Evolutionary conservation across 805 yeast species (phyloP), one percentile per base, ranked within the genome.

Genomic region (Candida silvicultrix): DNA sequence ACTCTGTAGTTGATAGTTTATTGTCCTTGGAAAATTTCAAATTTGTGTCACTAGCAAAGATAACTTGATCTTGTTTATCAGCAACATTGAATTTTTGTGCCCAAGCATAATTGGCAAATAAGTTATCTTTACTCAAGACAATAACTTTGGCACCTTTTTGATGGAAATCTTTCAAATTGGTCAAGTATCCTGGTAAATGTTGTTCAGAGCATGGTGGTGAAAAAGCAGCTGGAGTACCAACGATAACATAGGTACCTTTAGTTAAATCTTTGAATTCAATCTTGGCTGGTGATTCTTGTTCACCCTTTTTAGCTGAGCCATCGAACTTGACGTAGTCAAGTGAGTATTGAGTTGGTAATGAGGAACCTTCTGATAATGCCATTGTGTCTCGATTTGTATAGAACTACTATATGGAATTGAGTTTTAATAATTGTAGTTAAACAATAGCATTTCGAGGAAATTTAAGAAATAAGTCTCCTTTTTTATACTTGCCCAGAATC

Each of bases 191-290:
- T 46, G 89, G 90, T 48, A 84, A 69, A 65, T 84, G 90, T 58
- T 76, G 69, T 44, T 74, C 81, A 44, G 85, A 71, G 65, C 90
- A 84, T 19, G 90, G 78, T 45, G 90, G 92, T n/a, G 94, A 84
- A 71, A 84, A 86, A 5, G 95, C 90, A 45, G 90, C 94, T 47
- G 94, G 92, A 35, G 85, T 87, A 47, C 85, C 78, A 36, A 87
- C 86, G 48, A 85, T 65, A 25, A 85, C 78, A 34, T 52, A 51
- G 5, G 55, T 46, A 41, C 64, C 63, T 39, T 58, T 54, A 28
- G 53, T 43, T 53, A 66, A 58, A 12, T 56, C 49, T 10, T 49
- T 47, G 28, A 59, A 48, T 23, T 55, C 55, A 40, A 68, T 59
- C 43, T 59, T 48, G 15, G 61, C 54, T n/a, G 61, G 57, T 41